Base-by-base conservation (phyloP, 1,284 basidiomycete genomes). In the Ustilago lituana region DNA sequence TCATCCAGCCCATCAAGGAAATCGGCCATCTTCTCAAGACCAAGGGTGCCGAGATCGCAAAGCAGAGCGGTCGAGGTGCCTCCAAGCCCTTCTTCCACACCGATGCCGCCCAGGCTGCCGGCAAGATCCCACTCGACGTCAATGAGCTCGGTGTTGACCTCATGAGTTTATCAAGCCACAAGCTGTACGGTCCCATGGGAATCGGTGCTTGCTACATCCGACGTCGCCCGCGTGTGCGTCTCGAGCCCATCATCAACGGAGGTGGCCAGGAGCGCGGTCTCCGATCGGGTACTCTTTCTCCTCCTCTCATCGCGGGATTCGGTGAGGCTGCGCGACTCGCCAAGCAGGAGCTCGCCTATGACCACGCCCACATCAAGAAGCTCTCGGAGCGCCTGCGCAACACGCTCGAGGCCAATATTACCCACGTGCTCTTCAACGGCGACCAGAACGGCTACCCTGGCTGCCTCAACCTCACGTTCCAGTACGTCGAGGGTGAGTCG, bases 181-280 rank as follows among this genome's bases (percentile, higher is more conserved):
- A 99, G 85, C 84, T 99, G 15, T 99, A 99, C 83, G 96, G 96
- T 2, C 96, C 96, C 5, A 99, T 98, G 84, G 96, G 96, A 15
- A 84, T 98, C 41, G 96, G 96, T 32, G 95, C 93, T 5, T 90
- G 91, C 17, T 98, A 98, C 84, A 93, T 99, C 46, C 88, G 96
- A 55, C 85, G 96, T 74, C 85, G 94, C 73, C 96, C 96, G 3
- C 87, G 96, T 71, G 96, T 98, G 39, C 87, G 96, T 61, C 84
- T 98, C 73, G 96, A 98, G 83, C 95, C 96, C 1, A 90, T 98
- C 76, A 86, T 99, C 66, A 94, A 88, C 73, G 96, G 96, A 60
- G 96, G 96, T 80, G 96, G 96, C 6, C 96, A 99, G 84, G 96
- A 99, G 85, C 88, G 96, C 69, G 96, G 96, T 9, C 83, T 99